Base-by-base conservation (phyloP, 352 stramenopile species). In the Pythium guiyangense region DNA sequence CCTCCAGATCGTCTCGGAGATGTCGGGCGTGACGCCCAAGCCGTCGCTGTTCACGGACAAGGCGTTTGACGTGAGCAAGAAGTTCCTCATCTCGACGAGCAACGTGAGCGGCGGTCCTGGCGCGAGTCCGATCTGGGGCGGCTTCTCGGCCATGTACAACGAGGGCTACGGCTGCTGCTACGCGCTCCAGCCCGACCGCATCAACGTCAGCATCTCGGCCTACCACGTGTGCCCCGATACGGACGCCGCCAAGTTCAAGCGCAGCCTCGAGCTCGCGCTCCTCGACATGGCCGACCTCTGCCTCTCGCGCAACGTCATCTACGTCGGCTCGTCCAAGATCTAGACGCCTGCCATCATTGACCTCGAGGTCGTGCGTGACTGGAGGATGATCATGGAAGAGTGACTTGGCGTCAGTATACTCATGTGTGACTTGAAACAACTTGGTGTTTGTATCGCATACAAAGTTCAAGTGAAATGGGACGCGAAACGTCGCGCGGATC, bases 121-220 rank as follows among this genome's bases (percentile, higher is more conserved):
- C 39, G 86, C 97, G 15, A 90, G 77, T 60, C 98, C 96, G 73
- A 98, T 98, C 37, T 99, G 95, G 86, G 97, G 96, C 35, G 96
- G 98, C 70, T 98, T 99, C 64, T 97, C 97, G 29, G 92, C 95
- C 59, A 94, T 96, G 86, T 92, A 91, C 69, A 88, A 88, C 46
- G 92, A 98, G 60, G 96, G 96, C 53, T 95, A 99, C 55, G 96
- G 96, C 37, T 79, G 98, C 35, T 97, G 90, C 63, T 99, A 99
- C 73, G 95, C 91, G 8, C 83, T 99, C 42, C 93, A 98, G 69
- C 84, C 92, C 6, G 85, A 97, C 48, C 82, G 83, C 60, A 97
- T 98, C 68, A 94, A 97, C 66, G 96, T 99, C 71, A 98, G 90
- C 63, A 94, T 99, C 54, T 96, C 94, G 29, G 82, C 80, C 46